These are phyloP conservation scores for Barnettozyma salicaria DNA, from an alignment of 805 yeast species.

Conservation along the genomic window DNA sequence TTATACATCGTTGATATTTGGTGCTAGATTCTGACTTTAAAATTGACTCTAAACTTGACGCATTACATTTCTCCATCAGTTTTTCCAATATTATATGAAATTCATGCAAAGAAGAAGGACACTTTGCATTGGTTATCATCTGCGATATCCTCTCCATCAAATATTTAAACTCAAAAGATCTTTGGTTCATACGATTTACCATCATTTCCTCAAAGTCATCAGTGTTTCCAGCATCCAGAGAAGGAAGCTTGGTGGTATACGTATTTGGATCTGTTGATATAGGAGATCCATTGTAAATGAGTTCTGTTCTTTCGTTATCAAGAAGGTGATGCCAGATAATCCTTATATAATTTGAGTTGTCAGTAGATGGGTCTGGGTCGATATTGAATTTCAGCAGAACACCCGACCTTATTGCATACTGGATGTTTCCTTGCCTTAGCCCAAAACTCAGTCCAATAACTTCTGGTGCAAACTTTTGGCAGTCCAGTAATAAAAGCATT, in stretches of 20 bases:
- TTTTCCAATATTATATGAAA: conserved; percentile 1
- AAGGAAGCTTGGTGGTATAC: conserved; percentile 4
- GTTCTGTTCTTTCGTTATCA: conserved; percentile 7
- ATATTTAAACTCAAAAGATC: conserved; percentile 5
- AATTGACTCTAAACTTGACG: conserved; percentile 3
- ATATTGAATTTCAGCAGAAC: conserved; percentile 7
- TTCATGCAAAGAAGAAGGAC: conserved; percentile 4
- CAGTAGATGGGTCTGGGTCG: conserved; percentile 4
- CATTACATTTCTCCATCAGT: conserved; percentile 6
- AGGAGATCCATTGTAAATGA: conserved; percentile 5
- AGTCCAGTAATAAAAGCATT: conserved; percentile 4
- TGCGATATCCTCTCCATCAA: conserved; percentile 1
- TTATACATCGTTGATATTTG: conserved; percentile 3
- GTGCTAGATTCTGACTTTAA: conserved; percentile 6
- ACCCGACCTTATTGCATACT: conserved; percentile 2
- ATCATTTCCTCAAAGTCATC: background rate
- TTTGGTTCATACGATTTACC: conserved; percentile 5
- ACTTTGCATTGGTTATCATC: conserved; percentile 10
- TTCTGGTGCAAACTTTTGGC: conserved; percentile 5
- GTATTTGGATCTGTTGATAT: conserved; percentile 6
- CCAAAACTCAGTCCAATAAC: conserved; percentile 1
- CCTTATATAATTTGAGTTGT: conserved; percentile 4
- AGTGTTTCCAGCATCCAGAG: background rate
- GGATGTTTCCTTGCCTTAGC: conserved; percentile 5
- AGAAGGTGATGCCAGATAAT: conserved; percentile 9